Base-by-base conservation (phyloP, 73 alveolate species). In the Paramecium bursaria region DNA sequence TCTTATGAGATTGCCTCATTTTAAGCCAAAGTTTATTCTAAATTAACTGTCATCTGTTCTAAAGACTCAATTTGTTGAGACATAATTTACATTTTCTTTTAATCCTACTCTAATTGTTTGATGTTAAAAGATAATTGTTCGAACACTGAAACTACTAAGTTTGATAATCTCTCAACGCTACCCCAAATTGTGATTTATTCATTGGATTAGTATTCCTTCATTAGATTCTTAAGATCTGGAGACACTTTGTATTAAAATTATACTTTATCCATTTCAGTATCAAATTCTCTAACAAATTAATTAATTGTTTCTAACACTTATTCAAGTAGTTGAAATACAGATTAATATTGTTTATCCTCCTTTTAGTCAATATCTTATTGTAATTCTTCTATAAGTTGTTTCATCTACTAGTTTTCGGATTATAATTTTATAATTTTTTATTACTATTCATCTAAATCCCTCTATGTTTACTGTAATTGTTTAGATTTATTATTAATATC, bases 211-310 rank as follows among this genome's bases (percentile, higher is more conserved):
- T 35, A 67, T 35, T 47, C 82, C 44, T 67, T 42, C 2, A 67
- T 67, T 0, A 67, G 7, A 1, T 67, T 35, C 27, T 42, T 35
- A 21, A 67, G 21, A 25, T 67, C 82, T 11, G 1, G 17, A 2
- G 82, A 67, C 33, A 33, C 33, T 10, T 67, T 67, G 10, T 10
- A 33, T 15, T 67, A 17, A 1, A 19, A 31, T 39, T 42, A 35
- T 35, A 44, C 19, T 42, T 67, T 67, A 21, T 67, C 4, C n/a
- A 67, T 19, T 39, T 67, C 82, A 42, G 33, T 25, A 42, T 67
- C 53, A 14, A 39, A 67, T 67, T 67, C 82, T 42, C 55, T 67
- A 7, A 67, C 55, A 67, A 67, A 67, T 67, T 67, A 42, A 35
- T 53, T 25, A 15, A 67, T 67, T 39, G 82, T 67, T 21, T 39